A percentile compares a stretch with the other conserved stretches of the same genome.
Conservation (phyloP, 2,329 filamentous ascomycete species). For the Cordyceps fumosorosea region DNA sequence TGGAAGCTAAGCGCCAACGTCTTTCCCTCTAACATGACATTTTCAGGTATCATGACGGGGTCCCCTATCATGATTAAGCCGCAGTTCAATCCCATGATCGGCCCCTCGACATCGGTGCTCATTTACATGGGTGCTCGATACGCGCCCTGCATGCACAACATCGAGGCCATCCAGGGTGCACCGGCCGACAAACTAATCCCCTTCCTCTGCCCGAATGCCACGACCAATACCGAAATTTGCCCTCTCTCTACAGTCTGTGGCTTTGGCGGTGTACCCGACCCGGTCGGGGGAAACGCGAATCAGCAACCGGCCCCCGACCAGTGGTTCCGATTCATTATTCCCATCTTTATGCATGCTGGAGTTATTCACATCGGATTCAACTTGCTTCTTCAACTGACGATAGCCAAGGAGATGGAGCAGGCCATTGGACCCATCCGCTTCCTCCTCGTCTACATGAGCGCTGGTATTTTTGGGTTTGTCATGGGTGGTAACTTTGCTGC, state of each 20-base stretch:
- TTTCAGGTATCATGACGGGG: constrained; percentile 64
- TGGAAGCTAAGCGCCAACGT: neutral
- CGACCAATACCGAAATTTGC: constrained; percentile 56
- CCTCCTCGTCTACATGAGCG: constrained; percentile 79
- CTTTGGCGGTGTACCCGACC: constrained; percentile 66
- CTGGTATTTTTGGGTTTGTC: constrained; percentile 93
- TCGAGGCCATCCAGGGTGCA: constrained; percentile 55
- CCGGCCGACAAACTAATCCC: constrained; percentile 31
- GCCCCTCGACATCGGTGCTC: constrained; percentile 79
- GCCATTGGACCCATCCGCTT: constrained; percentile 85
- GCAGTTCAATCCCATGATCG: constrained; percentile 94
- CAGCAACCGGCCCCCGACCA: constrained; percentile 69
- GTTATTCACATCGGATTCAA: constrained; percentile 96
- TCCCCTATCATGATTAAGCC: constrained; percentile 74
- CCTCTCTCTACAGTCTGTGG: constrained; percentile 76
- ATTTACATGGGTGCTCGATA: constrained; percentile 97
- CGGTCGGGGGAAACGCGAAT: constrained; percentile 43
- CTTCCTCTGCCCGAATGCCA: constrained; percentile 81
- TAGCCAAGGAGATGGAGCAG: constrained; percentile 88
- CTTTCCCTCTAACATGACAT: constrained; percentile 11
- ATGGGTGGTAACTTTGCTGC: constrained; percentile 91
- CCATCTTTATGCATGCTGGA: constrained; percentile 93
- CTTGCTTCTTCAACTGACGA: constrained; percentile 79
- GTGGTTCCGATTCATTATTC: constrained; percentile 93
- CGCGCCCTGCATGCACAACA: constrained; percentile 89